Evolutionary conservation across 1,284 basidiomycete genomes (phyloP).

Genomic region (Cutaneotrichosporon curvatum): DNA sequence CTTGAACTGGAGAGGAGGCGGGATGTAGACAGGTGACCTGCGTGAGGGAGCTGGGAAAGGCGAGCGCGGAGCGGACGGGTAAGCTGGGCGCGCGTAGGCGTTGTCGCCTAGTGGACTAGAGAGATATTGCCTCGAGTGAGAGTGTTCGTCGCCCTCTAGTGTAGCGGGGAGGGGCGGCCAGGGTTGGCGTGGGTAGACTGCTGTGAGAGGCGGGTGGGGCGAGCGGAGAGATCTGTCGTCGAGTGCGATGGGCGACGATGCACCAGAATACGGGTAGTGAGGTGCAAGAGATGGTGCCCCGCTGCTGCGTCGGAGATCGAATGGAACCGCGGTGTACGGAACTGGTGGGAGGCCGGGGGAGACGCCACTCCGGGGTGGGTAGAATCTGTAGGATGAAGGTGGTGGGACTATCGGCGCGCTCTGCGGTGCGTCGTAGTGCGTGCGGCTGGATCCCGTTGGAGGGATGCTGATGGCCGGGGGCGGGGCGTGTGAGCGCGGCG

Average conservation of each 20-base stretch:
- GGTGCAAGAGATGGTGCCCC: not conserved
- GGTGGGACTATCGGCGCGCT: slow-evolving; percentile 10
- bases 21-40: slow-evolving; percentile 32
- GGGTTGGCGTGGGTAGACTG: slow-evolving; percentile 19
- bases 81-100: slow-evolving; percentile 11
- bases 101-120: slow-evolving; percentile 19
- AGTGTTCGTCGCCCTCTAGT: slow-evolving; percentile 6
- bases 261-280: not conserved
- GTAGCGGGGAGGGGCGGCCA: slow-evolving; percentile 15
- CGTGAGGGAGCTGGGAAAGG: not conserved
- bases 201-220: slow-evolving; percentile 40
- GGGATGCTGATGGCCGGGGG: slow-evolving; percentile 14
- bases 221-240: slow-evolving; percentile 34
- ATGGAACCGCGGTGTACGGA: no score
- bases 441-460: not conserved
- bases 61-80: slow-evolving; percentile 2
- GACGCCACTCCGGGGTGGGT: slow-evolving; percentile 6
- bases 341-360: not conserved
- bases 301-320: no score
- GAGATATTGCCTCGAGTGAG: slow-evolving; percentile 7
- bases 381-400: not conserved
- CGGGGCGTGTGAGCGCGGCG: slow-evolving; percentile 8
- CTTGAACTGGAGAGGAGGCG: slow-evolving; percentile 38
- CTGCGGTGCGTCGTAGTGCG: slow-evolving; percentile 6
- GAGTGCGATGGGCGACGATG: slow-evolving; percentile 13